Conservation (phyloP, 2,329 filamentous ascomycete species). For the Aspergillus fructus region DNA sequence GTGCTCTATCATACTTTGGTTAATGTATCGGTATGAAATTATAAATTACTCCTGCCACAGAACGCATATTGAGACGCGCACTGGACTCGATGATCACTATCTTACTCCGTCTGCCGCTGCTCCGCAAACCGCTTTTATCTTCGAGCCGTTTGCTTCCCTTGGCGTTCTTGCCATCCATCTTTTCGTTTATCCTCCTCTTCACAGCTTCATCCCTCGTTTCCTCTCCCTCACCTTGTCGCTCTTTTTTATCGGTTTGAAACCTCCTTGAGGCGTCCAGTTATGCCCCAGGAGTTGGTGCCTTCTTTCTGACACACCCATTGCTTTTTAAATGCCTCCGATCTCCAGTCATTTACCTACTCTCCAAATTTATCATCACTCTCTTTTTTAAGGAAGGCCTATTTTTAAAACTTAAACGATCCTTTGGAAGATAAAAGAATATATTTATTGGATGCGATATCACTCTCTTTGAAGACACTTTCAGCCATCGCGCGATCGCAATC, state of each 20-base stretch:
- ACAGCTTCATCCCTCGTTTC: background rate
- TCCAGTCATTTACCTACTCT: background rate
- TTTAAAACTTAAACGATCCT: background rate
- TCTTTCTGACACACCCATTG: background rate
- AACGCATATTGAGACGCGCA: slow-evolving; percentile 5
- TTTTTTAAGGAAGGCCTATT: background rate
- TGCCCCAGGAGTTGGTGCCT: slow-evolving; percentile 8
- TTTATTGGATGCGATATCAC: background rate
- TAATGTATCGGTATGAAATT: slow-evolving; percentile 1
- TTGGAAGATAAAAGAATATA: background rate
- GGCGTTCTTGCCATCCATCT: background rate
- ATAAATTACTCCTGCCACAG: background rate
- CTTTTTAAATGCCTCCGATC: background rate
- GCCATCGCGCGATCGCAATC: background rate
- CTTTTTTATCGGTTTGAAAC: slow-evolving; percentile 7
- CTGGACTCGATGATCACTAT: slow-evolving; percentile 5
- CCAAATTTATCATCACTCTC: background rate
- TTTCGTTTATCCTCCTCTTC: background rate
- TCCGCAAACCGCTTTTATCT: background rate
- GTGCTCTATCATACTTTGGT: background rate
- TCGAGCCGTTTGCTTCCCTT: background rate
- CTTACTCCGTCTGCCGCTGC: background rate
- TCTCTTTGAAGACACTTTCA: background rate
- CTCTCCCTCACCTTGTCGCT: background rate
- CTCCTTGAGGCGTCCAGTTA: slow-evolving; percentile 5